A percentile compares a stretch with the other conserved stretches of the same genome.
These are phyloP conservation scores for Teunomyces cretensis DNA, from an alignment of 805 yeast species.

Conservation along the genomic window DNA sequence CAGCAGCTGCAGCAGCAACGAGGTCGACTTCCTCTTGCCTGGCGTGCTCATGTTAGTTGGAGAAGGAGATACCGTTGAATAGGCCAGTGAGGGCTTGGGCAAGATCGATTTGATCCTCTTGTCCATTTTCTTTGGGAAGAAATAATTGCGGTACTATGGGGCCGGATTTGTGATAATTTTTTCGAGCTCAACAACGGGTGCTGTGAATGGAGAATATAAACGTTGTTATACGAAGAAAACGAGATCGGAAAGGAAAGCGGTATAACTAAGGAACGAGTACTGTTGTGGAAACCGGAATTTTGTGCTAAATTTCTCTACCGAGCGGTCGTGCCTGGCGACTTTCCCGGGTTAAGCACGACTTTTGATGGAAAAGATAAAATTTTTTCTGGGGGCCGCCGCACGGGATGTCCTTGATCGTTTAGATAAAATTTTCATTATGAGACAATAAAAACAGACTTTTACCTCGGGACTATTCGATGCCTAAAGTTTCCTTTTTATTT, in stretches of 20 bases:
- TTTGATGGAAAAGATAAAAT: slow-evolving; percentile 33
- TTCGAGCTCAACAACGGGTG: too few species aligned
- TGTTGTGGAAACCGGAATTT: neutral
- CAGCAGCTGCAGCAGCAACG: slow-evolving; percentile 3
- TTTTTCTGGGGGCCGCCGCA: slow-evolving; percentile 10
- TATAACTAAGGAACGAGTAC: too few species aligned
- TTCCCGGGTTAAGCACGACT: neutral
- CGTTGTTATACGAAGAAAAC: neutral
- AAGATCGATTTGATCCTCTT: slow-evolving; percentile 42
- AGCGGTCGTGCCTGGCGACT: slow-evolving; percentile 2
- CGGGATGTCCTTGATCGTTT: neutral
- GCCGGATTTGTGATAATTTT: too few species aligned
- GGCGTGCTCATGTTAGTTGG: neutral
- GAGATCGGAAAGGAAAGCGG: too few species aligned
- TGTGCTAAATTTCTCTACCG: neutral
- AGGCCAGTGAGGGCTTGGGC: slow-evolving; percentile 24
- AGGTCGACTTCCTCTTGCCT: neutral
- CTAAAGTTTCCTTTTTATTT: too few species aligned
- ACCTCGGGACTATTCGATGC: neutral
- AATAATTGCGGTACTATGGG: too few species aligned
- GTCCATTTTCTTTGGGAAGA: slow-evolving; percentile 22
- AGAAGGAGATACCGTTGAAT: neutral
- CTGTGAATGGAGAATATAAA: too few species aligned
- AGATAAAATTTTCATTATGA: neutral
- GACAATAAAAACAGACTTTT: neutral